A percentile compares a stretch with the other conserved stretches of the same genome.
phyloP scores from a whole-genome alignment of 2,329 filamentous ascomycete genomes.

The Aureobasidium sp. region DNA sequence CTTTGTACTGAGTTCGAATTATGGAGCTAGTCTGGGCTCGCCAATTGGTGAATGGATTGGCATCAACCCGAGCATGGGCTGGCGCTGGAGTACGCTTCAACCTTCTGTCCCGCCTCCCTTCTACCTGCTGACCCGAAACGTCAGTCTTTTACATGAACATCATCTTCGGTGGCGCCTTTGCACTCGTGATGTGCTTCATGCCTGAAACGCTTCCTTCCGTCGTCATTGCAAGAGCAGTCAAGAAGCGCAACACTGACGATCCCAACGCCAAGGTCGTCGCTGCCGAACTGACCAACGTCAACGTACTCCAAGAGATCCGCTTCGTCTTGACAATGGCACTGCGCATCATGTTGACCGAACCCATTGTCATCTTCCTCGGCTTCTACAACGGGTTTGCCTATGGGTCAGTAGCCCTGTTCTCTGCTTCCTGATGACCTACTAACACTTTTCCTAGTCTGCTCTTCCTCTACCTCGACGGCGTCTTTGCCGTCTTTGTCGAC shows the following conservation, averaged over 20 bases:
- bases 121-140: constrained; percentile 44
- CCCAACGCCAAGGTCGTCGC: constrained; percentile 32
- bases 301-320: constrained; percentile 18
- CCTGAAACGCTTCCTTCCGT: constrained; percentile 24
- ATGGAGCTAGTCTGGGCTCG: constrained; percentile 23
- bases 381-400: constrained; percentile 37
- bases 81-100: constrained; percentile 37
- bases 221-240: constrained; percentile 45
- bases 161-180: constrained; percentile 6
- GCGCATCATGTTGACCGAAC: constrained; percentile 40
- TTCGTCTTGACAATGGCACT: constrained; percentile 29
- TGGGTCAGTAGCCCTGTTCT: not conserved
- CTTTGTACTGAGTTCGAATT: constrained; percentile 27
- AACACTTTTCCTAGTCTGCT: constrained; percentile 16
- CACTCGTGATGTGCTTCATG: constrained; percentile 11
- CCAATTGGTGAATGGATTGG: constrained; percentile 26
- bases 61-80: constrained; percentile 27
- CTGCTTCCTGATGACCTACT: not conserved
- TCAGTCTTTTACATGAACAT: constrained; percentile 18
- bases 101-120: too few species aligned
- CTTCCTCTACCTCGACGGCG: constrained; percentile 24
- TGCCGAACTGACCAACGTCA: constrained; percentile 27
- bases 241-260: constrained; percentile 50
- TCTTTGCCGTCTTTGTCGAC: constrained; percentile 11
- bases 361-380: constrained; percentile 40